These are phyloP conservation scores for Blastobotrys mokoenaii DNA, from an alignment of 805 yeast genomes.

Conservation along the genomic window DNA sequence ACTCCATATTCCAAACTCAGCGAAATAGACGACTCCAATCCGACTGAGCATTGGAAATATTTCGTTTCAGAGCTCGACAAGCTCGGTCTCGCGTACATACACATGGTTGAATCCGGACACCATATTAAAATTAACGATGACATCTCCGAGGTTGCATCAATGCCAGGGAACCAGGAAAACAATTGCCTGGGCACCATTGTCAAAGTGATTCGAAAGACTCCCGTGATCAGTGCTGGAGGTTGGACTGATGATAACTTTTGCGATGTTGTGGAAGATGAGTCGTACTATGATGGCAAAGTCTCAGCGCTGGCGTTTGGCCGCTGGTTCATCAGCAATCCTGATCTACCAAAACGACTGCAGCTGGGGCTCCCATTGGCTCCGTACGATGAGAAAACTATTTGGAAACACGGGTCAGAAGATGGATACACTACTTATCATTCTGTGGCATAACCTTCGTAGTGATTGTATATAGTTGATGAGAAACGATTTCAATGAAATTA, in stretches of 20 bases:
- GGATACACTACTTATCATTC: too few relatives aligned
- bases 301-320: conserved; percentile 41
- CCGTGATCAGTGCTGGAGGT: not conserved
- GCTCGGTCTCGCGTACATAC: conserved; percentile 29
- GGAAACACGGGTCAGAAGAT: too few relatives aligned
- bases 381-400: conserved; percentile 44
- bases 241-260: not conserved
- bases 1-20: conserved; percentile 16
- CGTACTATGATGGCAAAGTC: conserved; percentile 6
- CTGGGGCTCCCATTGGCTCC: conserved; percentile 33
- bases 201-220: not conserved
- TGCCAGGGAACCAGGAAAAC: not conserved
- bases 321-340: conserved; percentile 47
- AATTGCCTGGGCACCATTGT: too few relatives aligned
- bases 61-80: conserved; percentile 12
- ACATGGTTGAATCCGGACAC: conserved; percentile 22
- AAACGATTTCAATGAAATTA: too few relatives aligned
- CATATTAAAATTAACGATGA: not conserved
- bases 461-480: too few relatives aligned
- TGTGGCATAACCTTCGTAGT: too few relatives aligned
- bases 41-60: not conserved
- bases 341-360: conserved; percentile 38
- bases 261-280: not conserved
- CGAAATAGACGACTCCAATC: conserved; percentile 5
- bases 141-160: not conserved